Evolutionary conservation across 352 stramenopile genomes (phyloP).

Genomic region (Blastocystis sp.): DNA sequence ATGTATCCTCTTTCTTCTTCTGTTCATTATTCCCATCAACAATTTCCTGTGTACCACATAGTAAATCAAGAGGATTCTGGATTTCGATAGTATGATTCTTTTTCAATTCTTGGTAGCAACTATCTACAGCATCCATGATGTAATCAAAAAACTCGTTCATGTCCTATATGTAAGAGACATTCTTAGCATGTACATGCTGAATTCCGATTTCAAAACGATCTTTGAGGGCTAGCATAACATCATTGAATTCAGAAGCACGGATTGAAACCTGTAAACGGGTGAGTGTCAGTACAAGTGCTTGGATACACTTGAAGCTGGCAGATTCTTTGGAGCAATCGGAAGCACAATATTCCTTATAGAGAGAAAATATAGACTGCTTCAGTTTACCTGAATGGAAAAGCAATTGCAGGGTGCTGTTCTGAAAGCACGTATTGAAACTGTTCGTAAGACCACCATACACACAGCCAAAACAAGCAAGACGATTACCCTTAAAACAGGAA

Average conservation of each 20-base stretch:
- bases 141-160: conserved; percentile 48
- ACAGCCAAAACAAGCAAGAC: not conserved
- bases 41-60: not conserved
- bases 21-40: not conserved
- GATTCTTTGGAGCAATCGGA: not conserved
- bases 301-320: not conserved
- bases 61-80: not conserved
- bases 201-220: conserved; percentile 31
- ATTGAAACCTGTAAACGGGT: conserved; percentile 27
- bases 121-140: not conserved
- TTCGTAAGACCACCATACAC: not conserved
- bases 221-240: conserved; percentile 5
- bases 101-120: not conserved
- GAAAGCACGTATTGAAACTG: conserved; percentile 42
- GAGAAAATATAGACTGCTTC: not conserved
- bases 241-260: not conserved
- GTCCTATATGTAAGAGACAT: not conserved
- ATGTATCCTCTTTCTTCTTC: not conserved
- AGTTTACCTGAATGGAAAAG: conserved; percentile 41
- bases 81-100: not conserved
- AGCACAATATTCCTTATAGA: not conserved
- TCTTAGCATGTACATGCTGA: not conserved
- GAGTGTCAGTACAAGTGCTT: not conserved
- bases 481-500: conserved; percentile 1
- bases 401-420: conserved; percentile 39